phyloP scores from a whole-genome alignment of 345 rosid species.

The Heritiera littoralis region DNA sequence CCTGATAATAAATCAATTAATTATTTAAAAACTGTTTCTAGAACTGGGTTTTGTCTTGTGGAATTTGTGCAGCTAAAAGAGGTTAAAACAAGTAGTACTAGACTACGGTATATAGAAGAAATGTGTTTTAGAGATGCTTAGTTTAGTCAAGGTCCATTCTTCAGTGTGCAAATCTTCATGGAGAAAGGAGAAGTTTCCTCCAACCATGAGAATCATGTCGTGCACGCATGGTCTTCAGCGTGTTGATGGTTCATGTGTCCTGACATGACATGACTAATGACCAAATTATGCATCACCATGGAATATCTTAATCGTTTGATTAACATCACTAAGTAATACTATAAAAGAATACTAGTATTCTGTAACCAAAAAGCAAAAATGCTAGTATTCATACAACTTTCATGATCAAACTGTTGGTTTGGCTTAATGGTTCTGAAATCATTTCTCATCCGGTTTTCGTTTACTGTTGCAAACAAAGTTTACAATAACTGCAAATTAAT shows the following conservation, averaged over 20 bases:
- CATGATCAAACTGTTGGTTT: too few species aligned
- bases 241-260: background rate
- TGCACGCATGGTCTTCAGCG: slow-evolving; percentile 1
- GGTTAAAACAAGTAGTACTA: background rate
- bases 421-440: too few species aligned
- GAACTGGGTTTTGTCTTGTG: too few species aligned
- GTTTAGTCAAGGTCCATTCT: background rate
- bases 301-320: background rate
- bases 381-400: too few species aligned
- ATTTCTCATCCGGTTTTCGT: too few species aligned
- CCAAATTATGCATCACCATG: background rate
- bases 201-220: background rate
- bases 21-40: background rate
- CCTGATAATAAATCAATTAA: background rate
- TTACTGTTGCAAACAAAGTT: too few species aligned
- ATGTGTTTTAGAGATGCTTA: background rate
- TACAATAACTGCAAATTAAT: too few species aligned
- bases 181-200: too few species aligned
- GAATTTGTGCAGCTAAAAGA: background rate
- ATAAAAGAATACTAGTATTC: too few species aligned
- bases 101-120: background rate
- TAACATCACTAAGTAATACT: too few species aligned
- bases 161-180: background rate
- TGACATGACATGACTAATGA: background rate
- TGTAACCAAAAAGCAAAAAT: too few species aligned